These are phyloP conservation scores for Vairimorpha apis DNA, from an alignment of 371 early-diverging fungal species.

Conservation along the genomic window DNA sequence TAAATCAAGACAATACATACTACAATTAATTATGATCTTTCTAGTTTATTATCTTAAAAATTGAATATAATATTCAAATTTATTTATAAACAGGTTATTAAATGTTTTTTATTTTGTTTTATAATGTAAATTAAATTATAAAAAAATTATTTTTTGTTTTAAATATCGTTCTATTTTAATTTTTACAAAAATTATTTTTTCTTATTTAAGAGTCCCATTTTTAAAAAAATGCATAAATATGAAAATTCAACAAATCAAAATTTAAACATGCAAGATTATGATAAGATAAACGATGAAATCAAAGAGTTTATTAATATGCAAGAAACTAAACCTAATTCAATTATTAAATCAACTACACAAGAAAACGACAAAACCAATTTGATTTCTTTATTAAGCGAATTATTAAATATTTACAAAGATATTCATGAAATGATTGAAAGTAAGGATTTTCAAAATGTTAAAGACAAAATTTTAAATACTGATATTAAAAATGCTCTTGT, in stretches of 20 bases:
- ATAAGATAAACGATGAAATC: conserved; percentile 46
- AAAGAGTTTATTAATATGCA: conserved; percentile 27
- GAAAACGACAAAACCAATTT: conserved; percentile 12
- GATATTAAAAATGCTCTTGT: conserved; percentile 51
- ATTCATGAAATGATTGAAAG: conserved; percentile 34
- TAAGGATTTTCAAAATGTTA: conserved; percentile 36
- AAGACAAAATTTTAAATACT: conserved; percentile 37
- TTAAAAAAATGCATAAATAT: not conserved
- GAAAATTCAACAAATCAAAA: not conserved
- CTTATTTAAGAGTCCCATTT: not conserved
- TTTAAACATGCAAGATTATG: conserved; percentile 31
- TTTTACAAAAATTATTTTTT: not conserved
- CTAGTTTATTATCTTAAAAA: too few species aligned
- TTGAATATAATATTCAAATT: too few species aligned
- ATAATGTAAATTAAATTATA: too few species aligned
- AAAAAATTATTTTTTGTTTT: too few species aligned
- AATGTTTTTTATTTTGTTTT: too few species aligned
- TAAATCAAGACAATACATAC: too few species aligned
- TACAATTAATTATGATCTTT: too few species aligned
- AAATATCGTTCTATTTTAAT: too few species aligned
- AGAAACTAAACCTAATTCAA: not conserved
- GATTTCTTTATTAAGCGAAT: conserved; percentile 29
- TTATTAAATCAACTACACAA: not conserved
- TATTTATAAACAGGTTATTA: too few species aligned
- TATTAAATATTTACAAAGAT: conserved; percentile 41